Evolutionary conservation across 2,329 filamentous ascomycete species (phyloP), one percentile per base, ranked within the genome.

Genomic region (Paramyrothecium sp.): DNA sequence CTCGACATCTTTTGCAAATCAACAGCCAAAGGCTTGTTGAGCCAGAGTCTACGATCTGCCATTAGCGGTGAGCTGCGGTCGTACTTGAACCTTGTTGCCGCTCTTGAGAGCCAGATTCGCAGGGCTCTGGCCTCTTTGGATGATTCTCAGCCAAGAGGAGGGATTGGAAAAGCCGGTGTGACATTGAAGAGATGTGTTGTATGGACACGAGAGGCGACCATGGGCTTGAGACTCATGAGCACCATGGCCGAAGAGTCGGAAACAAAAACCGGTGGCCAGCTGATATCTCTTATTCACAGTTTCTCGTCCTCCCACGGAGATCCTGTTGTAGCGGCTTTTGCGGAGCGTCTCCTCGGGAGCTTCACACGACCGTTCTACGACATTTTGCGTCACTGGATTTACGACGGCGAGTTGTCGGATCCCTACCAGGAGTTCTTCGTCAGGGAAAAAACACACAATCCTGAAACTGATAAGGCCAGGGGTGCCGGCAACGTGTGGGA

Each of bases 381-480:
- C 67, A 97, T 99, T 78, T 80, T 99, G 55, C 87, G 92, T 55
- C 90, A 92, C 66, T 99, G 95, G 95, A 97, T 99, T 53, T 99
- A 99, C 69, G 94, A 99, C 67, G 95, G 95, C 59, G 96, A 99
- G 77, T 82, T 99, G 16, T 92, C 91, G n/a, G 95, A 99, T 73
- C 95, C 96, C 0, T 97, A 93, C 67, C 83, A 87, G 56, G 95
- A 99, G 69, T 99, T 99, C 74, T 98, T 99, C 67, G 93, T 99
- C 20, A 87, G 87, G 20, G 92, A 97, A 71, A 91, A 94, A 64
- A 84, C 88, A 54, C 59, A 66, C 7, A 63, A 75, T 61, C 71
- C 78, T 66, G 79, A 85, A 59, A 77, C 80, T 57, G 68, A 73
- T 52, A 82, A 80, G 63, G 77, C 78, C 53, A 82, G 81, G 52